These are phyloP conservation scores for Miscanthus lutarioriparius DNA, from an alignment of 176 grass and related monocot genomes.

Conservation along the genomic window DNA sequence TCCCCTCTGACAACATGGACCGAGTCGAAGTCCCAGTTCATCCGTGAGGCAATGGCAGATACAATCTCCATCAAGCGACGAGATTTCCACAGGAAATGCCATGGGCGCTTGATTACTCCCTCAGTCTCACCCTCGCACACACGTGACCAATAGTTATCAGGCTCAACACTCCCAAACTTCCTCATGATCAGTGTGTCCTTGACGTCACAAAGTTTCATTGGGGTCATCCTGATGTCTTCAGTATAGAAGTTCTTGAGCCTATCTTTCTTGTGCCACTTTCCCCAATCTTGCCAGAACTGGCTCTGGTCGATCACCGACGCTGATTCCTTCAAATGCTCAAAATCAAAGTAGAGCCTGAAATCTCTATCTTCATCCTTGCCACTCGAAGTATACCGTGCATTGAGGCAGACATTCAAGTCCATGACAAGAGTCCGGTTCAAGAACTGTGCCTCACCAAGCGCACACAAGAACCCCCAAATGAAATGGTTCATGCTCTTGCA, in stretches of 20 bases:
- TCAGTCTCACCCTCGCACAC: constrained; percentile 86
- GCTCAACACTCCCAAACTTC: constrained; percentile 72
- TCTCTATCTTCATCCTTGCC: constrained; percentile 74
- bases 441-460: constrained; percentile 82
- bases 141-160: constrained; percentile 89
- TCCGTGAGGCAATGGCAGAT: constrained; percentile 70
- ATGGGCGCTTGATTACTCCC: constrained; percentile 80
- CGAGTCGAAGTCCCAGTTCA: constrained; percentile 92
- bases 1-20: constrained; percentile 80
- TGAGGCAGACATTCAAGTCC: constrained; percentile 77
- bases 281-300: constrained; percentile 87
- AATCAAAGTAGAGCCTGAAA: constrained; percentile 96
- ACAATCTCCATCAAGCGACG: constrained; percentile 90
- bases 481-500: constrained; percentile 99
- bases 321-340: constrained; percentile 79
- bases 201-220: constrained; percentile 67
- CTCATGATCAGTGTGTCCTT: constrained; percentile 90
- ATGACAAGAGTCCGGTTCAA: constrained; percentile 91
- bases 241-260: constrained; percentile 67
- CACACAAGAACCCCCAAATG: constrained; percentile 83
- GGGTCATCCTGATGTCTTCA: constrained; percentile 74
- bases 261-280: constrained; percentile 71
- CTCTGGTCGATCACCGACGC: constrained; percentile 74
- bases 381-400: constrained; percentile 56
- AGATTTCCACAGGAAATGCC: constrained; percentile 90